Conservation (phyloP, 768 basidiomycete genomes). For the Podaxis rugospora region DNA sequence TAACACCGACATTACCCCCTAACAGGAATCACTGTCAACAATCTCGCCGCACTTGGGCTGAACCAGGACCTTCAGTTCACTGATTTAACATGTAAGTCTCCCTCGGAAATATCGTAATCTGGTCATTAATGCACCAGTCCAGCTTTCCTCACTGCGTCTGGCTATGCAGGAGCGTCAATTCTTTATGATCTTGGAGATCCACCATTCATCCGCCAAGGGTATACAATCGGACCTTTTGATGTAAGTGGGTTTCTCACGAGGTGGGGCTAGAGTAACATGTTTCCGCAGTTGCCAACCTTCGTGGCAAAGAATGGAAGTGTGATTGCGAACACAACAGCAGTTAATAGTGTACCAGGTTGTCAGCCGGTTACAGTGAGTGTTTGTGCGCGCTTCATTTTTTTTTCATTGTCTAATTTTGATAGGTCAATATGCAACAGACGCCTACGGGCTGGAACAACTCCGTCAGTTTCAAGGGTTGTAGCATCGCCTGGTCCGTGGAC, state of each 20-base stretch:
- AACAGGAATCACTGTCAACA: constrained; percentile 34
- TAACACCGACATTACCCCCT: neutral
- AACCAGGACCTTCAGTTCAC: constrained; percentile 41
- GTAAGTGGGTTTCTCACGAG: constrained; percentile 22
- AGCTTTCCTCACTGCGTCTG: constrained; percentile 53
- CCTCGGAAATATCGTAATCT: neutral
- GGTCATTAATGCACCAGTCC: neutral
- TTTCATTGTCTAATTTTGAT: neutral
- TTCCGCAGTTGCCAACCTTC: constrained; percentile 31
- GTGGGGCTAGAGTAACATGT: neutral
- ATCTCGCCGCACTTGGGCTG: constrained; percentile 33
- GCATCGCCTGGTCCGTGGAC: constrained; percentile 34
- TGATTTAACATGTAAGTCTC: constrained; percentile 41
- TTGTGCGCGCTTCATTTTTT: neutral
- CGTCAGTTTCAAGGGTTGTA: constrained; percentile 34
- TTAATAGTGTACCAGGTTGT: constrained; percentile 43
- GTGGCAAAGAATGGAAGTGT: constrained; percentile 41
- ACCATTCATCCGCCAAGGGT: constrained; percentile 40
- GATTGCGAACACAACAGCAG: constrained; percentile 42
- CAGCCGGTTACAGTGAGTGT: constrained; percentile 29
- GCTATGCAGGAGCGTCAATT: constrained; percentile 47
- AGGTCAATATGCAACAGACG: constrained; percentile 34
- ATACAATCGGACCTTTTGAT: constrained; percentile 43
- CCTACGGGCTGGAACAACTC: constrained; percentile 40
- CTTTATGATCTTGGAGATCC: constrained; percentile 42